Conservation (phyloP, 371 early-diverging fungal species). For the Mortierella sp. region DNA sequence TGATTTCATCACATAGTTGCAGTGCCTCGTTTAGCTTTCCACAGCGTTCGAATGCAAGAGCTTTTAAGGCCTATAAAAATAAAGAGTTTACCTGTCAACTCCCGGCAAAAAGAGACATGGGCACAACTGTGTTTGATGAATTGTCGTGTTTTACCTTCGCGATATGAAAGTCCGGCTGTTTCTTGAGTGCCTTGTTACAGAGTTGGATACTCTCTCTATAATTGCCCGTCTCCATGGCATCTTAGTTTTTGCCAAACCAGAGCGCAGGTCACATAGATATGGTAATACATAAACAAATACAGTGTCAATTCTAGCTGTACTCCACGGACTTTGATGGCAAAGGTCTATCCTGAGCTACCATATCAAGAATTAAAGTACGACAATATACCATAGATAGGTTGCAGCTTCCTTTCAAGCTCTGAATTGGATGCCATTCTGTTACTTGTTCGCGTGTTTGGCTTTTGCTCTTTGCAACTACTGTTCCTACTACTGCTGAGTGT, state of each 20-base stretch:
- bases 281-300: neutral
- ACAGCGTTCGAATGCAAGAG: constrained; percentile 76
- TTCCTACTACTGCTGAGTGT: neutral
- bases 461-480: neutral
- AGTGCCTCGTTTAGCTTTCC: constrained; percentile 79
- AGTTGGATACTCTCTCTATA: constrained; percentile 76
- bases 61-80: constrained; percentile 82
- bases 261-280: neutral
- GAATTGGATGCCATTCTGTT: constrained; percentile 35
- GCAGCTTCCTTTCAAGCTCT: constrained; percentile 50
- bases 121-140: neutral
- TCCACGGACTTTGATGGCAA: neutral
- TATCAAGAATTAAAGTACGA: neutral
- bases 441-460: neutral
- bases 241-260: constrained; percentile 48
- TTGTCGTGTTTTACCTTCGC: constrained; percentile 64
- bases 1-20: constrained; percentile 78
- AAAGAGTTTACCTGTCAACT: neutral
- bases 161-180: constrained; percentile 73
- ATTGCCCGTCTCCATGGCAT: constrained; percentile 81
- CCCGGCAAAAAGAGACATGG: neutral
- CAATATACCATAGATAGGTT: constrained; percentile 53
- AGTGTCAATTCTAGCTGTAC: neutral
- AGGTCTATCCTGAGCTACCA: neutral
- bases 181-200: constrained; percentile 80